Conservation (phyloP, 2,329 filamentous ascomycete species). For the Helotiales sp. region DNA sequence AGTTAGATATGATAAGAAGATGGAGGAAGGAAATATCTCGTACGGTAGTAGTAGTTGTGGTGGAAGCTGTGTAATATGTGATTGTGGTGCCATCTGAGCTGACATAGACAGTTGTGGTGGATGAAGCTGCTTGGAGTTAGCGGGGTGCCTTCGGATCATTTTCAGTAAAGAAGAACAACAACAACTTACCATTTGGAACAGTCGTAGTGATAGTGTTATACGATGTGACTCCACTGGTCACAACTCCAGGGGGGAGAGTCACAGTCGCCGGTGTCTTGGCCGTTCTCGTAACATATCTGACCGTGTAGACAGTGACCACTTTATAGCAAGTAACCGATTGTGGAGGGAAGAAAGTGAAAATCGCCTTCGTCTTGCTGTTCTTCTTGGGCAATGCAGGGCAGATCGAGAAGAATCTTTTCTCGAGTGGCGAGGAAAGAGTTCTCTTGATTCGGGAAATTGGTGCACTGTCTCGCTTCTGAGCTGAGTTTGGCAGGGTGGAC, state of each 20-base stretch:
- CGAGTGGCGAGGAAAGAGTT: neutral
- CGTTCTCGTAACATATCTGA: neutral
- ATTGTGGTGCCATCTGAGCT: conserved; percentile 4
- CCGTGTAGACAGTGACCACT: neutral
- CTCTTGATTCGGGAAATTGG: conserved; percentile 4
- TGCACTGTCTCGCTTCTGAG: neutral
- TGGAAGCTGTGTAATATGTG: neutral
- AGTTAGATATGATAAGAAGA: neutral
- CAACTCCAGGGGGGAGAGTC: neutral
- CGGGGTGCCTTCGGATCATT: neutral
- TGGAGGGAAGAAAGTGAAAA: neutral
- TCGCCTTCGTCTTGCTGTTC: neutral
- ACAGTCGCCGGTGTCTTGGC: neutral
- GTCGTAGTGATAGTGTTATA: conserved; percentile 5
- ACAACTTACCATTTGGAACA: conserved; percentile 3
- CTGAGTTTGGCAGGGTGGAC: neutral
- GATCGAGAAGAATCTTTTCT: neutral
- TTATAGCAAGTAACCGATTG: conserved; percentile 3
- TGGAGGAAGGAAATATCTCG: neutral
- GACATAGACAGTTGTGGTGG: neutral
- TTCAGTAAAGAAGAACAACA: neutral
- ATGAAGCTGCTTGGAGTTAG: neutral
- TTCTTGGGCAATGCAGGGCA: conserved; percentile 5
- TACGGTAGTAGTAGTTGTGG: conserved; percentile 1
- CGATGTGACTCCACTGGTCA: neutral